A percentile compares a stretch with the other conserved stretches of the same genome.
These are phyloP conservation scores for Rhododendron ferrugineum DNA, from an alignment of 148 eudicot species.

Conservation along the genomic window DNA sequence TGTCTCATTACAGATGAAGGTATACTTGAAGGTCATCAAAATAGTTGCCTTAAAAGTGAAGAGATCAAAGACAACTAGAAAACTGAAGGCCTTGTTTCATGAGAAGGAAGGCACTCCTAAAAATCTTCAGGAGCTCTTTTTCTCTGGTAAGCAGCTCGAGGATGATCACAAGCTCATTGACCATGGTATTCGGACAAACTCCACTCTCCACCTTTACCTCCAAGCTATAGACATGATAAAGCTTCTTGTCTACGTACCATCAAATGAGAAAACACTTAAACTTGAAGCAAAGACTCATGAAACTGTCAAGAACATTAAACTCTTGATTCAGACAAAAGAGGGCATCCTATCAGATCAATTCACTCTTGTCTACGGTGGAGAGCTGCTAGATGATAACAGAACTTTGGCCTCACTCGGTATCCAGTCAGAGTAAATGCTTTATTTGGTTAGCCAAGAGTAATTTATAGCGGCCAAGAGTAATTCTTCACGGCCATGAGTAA, in stretches of 20 bases:
- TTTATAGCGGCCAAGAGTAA: too few relatives aligned
- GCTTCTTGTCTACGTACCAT: slow-evolving; percentile 12
- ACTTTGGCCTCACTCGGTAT: slow-evolving; percentile 17
- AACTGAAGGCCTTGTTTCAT: slow-evolving; percentile 14
- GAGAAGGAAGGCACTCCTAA: slow-evolving; percentile 18
- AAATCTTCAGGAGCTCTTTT: slow-evolving; percentile 20
- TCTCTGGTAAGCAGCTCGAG: background rate
- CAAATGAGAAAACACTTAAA: background rate
- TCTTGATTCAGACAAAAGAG: background rate
- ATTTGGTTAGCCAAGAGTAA: too few relatives aligned
- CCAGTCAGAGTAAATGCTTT: background rate
- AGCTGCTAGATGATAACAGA: slow-evolving; percentile 8
- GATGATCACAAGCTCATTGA: slow-evolving; percentile 19
- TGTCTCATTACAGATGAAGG: slow-evolving; percentile 8
- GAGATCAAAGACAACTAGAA: slow-evolving; percentile 1
- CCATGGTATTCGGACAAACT: slow-evolving; percentile 19
- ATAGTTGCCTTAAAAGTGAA: slow-evolving; percentile 16
- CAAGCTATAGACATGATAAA: too few relatives aligned
- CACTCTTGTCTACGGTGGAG: slow-evolving; percentile 21
- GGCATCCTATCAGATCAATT: background rate
- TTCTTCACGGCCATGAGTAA: too few relatives aligned
- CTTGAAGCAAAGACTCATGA: slow-evolving; percentile 4
- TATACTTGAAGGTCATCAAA: slow-evolving; percentile 19
- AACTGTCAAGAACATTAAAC: slow-evolving; percentile 15
- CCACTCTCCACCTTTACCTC: slow-evolving; percentile 10